Percentiles rank a stretch among this genome's conserved stretches.
These are phyloP conservation scores for Ceratocystis huliohia DNA, from an alignment of 2,329 filamentous ascomycete genomes.

Conservation along the genomic window DNA sequence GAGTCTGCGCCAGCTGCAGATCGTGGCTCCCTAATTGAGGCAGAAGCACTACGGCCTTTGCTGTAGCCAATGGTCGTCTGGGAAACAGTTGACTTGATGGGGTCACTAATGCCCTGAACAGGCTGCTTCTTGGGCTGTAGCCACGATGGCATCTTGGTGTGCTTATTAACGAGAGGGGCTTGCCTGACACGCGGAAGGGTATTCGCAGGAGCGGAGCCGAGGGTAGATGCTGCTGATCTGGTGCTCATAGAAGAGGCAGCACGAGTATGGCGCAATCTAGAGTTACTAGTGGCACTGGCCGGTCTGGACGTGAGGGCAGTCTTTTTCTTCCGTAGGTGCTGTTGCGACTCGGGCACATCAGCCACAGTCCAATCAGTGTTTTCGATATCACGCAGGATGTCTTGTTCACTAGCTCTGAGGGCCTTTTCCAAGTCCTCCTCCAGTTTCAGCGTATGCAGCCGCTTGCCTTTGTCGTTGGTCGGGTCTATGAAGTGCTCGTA, in stretches of 20 bases:
- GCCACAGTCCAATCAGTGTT: slow-evolving; percentile 48
- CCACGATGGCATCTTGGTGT: slow-evolving; percentile 17
- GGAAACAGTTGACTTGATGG: slow-evolving; percentile 42
- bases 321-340: slow-evolving; percentile 15
- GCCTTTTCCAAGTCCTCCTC: slow-evolving; percentile 40
- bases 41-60: slow-evolving; percentile 51
- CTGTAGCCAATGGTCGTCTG: slow-evolving; percentile 76
- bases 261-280: slow-evolving; percentile 14
- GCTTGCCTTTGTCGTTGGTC: slow-evolving; percentile 56
- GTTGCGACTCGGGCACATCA: slow-evolving; percentile 38
- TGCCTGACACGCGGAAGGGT: slow-evolving; percentile 33
- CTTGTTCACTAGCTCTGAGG: slow-evolving; percentile 48
- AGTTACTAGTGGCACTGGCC: slow-evolving; percentile 9
- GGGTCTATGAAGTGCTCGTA: slow-evolving; percentile 48
- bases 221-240: slow-evolving; percentile 13
- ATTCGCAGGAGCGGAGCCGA: slow-evolving; percentile 22
- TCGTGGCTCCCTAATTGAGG: slow-evolving; percentile 3
- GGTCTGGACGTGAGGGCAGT: slow-evolving; percentile 20
- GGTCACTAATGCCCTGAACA: slow-evolving; percentile 17
- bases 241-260: slow-evolving; percentile 16
- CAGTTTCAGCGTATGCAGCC: slow-evolving; percentile 48
- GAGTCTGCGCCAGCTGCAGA: not conserved
- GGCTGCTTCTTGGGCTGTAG: slow-evolving; percentile 16
- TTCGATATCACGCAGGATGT: slow-evolving; percentile 54
- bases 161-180: slow-evolving; percentile 7